Evolutionary conservation across 2,329 filamentous ascomycete genomes (phyloP).

Genomic region (Juglanconis juglandina): DNA sequence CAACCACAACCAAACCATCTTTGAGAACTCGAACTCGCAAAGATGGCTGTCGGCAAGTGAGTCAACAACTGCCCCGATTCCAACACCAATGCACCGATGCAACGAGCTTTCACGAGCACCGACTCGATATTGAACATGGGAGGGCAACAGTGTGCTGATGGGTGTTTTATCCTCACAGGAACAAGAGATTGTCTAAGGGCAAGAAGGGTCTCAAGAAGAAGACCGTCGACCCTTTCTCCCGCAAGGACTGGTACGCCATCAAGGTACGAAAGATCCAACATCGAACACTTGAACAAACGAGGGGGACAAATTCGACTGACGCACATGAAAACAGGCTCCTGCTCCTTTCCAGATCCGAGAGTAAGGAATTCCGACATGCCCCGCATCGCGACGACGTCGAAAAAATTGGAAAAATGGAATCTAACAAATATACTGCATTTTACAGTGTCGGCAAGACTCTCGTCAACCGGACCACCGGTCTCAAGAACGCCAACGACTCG

Average conservation of each 20-base stretch:
- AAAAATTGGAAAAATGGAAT: not conserved
- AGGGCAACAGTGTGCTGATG: slow-evolving; percentile 20
- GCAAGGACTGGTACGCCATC: slow-evolving; percentile 99
- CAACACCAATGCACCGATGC: slow-evolving; percentile 16
- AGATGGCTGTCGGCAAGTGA: slow-evolving; percentile 61
- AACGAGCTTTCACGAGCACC: not conserved
- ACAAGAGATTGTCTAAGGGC: slow-evolving; percentile 99
- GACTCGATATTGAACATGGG: not conserved
- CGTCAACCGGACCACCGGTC: slow-evolving; percentile 98
- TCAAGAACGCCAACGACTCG: slow-evolving; percentile 99
- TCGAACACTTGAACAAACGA: not conserved
- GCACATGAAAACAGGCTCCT: slow-evolving; percentile 61
- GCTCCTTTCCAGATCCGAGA: slow-evolving; percentile 94
- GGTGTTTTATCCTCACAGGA: slow-evolving; percentile 52
- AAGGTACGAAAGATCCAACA: slow-evolving; percentile 58
- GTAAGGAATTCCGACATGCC: slow-evolving; percentile 56
- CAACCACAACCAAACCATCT: slow-evolving; percentile 40
- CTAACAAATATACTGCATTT: slow-evolving; percentile 22
- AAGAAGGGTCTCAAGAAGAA: slow-evolving; percentile 99
- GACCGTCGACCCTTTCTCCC: slow-evolving; percentile 92
- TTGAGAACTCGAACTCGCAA: slow-evolving; percentile 48
- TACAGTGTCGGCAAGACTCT: slow-evolving; percentile 97
- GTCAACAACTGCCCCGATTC: slow-evolving; percentile 23
- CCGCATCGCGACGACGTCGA: slow-evolving; percentile 7
- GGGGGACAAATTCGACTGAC: slow-evolving; percentile 22